Percentiles rank a stretch among this genome's conserved stretches.
phyloP scores from a whole-genome alignment of 257 asterid genomes.

The Nicotiana attenuata region DNA sequence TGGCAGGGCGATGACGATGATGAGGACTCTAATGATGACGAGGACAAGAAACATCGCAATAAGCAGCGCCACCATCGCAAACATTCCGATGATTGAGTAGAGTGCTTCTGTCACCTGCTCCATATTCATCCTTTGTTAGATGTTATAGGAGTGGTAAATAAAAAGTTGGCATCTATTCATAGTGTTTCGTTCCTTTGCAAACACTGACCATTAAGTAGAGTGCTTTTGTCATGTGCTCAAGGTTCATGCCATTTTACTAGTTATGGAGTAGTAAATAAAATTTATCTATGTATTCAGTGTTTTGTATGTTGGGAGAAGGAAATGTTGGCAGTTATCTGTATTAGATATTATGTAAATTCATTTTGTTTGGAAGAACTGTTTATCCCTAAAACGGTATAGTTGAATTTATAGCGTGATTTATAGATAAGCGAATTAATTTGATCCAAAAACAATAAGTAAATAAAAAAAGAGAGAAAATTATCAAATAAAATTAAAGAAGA shows the following conservation, averaged over 20 bases:
- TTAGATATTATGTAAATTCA: too few relatives aligned
- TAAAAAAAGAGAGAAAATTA: too few relatives aligned
- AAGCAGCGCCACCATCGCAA: conserved; percentile 27
- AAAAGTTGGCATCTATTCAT: not conserved
- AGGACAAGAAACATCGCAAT: conserved; percentile 19
- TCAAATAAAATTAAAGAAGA: too few relatives aligned
- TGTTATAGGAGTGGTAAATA: not conserved
- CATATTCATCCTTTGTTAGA: not conserved
- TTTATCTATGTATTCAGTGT: not conserved
- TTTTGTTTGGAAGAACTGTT: too few relatives aligned
- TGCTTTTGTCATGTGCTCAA: not conserved
- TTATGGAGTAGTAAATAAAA: conserved; percentile 9
- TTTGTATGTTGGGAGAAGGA: not conserved
- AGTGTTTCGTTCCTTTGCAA: conserved; percentile 22
- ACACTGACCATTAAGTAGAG: conserved; percentile 30
- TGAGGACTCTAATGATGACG: conserved; percentile 23
- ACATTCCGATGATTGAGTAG: conserved; percentile 33
- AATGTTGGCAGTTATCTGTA: not conserved
- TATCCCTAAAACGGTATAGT: too few relatives aligned
- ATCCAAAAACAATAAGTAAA: too few relatives aligned
- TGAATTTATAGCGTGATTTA: too few relatives aligned
- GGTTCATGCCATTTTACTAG: conserved; percentile 5
- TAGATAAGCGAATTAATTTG: too few relatives aligned
- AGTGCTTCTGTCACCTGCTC: not conserved
- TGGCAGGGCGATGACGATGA: conserved; percentile 33